phyloP scores from a whole-genome alignment of 2,329 filamentous ascomycete species.

The Talaromyces funiculosus region DNA sequence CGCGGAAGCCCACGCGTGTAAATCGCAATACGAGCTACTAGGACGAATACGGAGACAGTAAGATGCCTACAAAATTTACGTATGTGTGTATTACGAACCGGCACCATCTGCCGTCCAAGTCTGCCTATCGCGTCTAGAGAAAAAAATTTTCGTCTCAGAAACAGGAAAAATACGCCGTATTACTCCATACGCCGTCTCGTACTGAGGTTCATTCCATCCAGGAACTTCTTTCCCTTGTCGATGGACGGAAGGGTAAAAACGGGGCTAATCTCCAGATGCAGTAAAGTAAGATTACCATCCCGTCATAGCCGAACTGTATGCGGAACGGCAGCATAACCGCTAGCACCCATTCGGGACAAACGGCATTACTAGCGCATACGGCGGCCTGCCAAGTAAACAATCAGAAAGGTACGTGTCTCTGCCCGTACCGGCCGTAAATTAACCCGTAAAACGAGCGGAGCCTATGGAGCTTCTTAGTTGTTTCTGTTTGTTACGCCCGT shows the following conservation, averaged over 20 bases:
- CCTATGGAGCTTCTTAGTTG: slow-evolving; percentile 4
- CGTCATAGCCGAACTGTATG: slow-evolving; percentile 13
- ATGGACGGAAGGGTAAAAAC: slow-evolving; percentile 3
- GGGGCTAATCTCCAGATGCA: neutral
- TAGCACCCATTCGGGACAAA: neutral
- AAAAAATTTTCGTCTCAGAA: neutral
- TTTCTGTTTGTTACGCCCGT: slow-evolving; percentile 5
- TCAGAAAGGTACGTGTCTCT: neutral
- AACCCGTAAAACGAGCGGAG: slow-evolving; percentile 8
- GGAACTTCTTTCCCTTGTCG: neutral
- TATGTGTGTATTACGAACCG: neutral
- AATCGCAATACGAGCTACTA: neutral
- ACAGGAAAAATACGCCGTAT: neutral
- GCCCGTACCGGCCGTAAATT: neutral
- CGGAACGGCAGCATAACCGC: slow-evolving; percentile 3
- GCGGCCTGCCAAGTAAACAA: neutral
- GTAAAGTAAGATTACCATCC: slow-evolving; percentile 11
- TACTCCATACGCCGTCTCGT: neutral
- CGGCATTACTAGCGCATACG: neutral
- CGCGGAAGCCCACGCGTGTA: neutral
- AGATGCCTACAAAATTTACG: neutral
- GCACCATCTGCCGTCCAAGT: slow-evolving; percentile 1
- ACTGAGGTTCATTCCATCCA: neutral
- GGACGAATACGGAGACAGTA: neutral
- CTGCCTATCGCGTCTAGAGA: neutral